Base-by-base conservation (phyloP, 768 basidiomycete species). In the Phallus indusiatus region DNA sequence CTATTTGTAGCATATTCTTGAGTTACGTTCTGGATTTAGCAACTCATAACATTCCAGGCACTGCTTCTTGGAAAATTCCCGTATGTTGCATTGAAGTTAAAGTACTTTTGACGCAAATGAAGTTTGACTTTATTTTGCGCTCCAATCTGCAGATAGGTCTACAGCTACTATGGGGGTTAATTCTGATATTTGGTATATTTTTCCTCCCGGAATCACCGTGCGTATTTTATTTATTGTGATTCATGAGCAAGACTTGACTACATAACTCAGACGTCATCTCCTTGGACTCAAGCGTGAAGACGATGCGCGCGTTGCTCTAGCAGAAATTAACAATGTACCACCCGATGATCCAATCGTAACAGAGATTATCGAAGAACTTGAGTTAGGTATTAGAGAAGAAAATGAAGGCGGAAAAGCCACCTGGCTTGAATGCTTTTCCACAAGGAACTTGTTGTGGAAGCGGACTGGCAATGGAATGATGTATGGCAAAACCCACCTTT, bases 381-480 rank as follows among this genome's bases (percentile, higher is more conserved):
- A 82, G 59, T 80, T 75, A 59, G 84, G 77, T 42, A 84, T 91
- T 66, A 74, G 73, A 16, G 81, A 78, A 4, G 88, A 91, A 70
- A 91, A 90, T 65, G 84, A 86, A 55, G 88, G 86, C 20, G 88
- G 88, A 7, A 85, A 87, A 66, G 85, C 86, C 1, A 85, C 83
- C 0, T 90, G 88, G 88, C 47, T 76, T 24, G 88, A 90, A 67
- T 88, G 86, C 69, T 90, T 90, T 76, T 84, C 84, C 1, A 75
- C 77, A 4, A 71, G 81, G 48, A 86, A 88, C 63, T 72, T 76
- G 65, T 69, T 90, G 47, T 88, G 85, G 81, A 85, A 83, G 69
- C 78, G 88, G 56, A 90, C 87, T 14, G 67, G 75, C 35, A 89
- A 88, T 61, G 86, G 88, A n/a, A 86, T 88, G 83, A 86, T 88